phyloP scores from a whole-genome alignment of 2,329 filamentous ascomycete genomes.

The Venturia pyrina region DNA sequence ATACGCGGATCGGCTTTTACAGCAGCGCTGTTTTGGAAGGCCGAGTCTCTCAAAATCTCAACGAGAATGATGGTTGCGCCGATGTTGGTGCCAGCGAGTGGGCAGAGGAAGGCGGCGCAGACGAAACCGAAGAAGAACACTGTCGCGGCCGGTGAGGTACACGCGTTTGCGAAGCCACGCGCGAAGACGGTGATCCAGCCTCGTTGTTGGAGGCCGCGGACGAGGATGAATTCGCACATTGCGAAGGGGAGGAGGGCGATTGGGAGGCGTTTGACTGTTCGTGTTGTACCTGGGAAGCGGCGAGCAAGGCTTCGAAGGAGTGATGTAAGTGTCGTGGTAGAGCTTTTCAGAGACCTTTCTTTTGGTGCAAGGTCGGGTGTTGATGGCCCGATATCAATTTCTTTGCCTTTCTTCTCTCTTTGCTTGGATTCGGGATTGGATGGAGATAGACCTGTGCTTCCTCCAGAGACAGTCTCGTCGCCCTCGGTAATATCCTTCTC shows the following conservation, averaged over 20 bases:
- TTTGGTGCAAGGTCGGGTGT: neutral
- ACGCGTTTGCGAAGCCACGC: neutral
- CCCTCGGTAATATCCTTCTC: neutral
- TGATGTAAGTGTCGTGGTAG: neutral
- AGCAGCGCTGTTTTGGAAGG: neutral
- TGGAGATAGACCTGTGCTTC: neutral
- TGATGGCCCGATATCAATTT: neutral
- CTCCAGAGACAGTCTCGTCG: neutral
- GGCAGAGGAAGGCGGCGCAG: neutral
- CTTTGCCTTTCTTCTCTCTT: neutral
- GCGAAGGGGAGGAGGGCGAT: constrained; percentile 1
- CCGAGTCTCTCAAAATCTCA: neutral
- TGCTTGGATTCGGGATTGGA: neutral
- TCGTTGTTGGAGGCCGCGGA: neutral
- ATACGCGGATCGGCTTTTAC: neutral
- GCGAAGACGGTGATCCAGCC: constrained; percentile 1
- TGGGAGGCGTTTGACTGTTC: neutral
- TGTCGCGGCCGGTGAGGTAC: neutral
- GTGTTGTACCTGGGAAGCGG: constrained; percentile 1
- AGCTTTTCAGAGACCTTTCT: neutral
- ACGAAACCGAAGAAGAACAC: constrained; percentile 3
- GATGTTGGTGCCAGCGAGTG: neutral
- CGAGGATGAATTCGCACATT: constrained; percentile 6
- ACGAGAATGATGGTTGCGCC: constrained; percentile 5
- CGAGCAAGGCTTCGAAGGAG: neutral